These are phyloP conservation scores for Thozetella sp. DNA, from an alignment of 495 filamentous ascomycete species.

Conservation along the genomic window DNA sequence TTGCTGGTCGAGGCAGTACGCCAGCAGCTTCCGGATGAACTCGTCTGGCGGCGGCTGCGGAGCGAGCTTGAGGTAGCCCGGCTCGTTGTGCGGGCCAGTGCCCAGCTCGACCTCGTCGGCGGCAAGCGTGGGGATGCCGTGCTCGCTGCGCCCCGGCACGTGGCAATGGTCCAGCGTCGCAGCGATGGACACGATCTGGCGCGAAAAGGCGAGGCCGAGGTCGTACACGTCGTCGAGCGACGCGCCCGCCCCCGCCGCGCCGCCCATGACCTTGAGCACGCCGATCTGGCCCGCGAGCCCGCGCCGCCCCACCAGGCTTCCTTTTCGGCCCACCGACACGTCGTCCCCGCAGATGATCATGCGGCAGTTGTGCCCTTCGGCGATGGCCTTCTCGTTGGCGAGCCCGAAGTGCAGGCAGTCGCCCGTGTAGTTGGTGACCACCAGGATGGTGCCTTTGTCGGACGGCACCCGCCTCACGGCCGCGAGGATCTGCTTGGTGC, in stretches of 20 bases:
- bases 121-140: conserved; percentile 46
- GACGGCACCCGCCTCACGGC: conserved; percentile 57
- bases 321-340: conserved; percentile 56
- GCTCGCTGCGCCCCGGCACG: conserved; percentile 59
- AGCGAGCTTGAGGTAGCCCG: conserved; percentile 54
- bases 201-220: conserved; percentile 54
- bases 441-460: conserved; percentile 58
- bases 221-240: conserved; percentile 57
- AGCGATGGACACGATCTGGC: conserved; percentile 59
- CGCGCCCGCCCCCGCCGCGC: conserved; percentile 42
- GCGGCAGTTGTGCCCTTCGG: conserved; percentile 51
- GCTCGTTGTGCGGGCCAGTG: conserved; percentile 66
- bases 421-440: conserved; percentile 68
- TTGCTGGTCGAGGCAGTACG: conserved; percentile 53
- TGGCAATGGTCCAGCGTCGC: conserved; percentile 66
- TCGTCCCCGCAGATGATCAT: conserved; percentile 64
- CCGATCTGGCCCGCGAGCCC: conserved; percentile 59
- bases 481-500: conserved; percentile 63
- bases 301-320: conserved; percentile 57
- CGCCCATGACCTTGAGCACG: conserved; percentile 38
- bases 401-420: conserved; percentile 68
- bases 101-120: conserved; percentile 56
- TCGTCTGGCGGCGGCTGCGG: conserved; percentile 55
- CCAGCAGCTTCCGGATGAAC: conserved; percentile 54
- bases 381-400: conserved; percentile 63